Base-by-base conservation (phyloP, 2,329 filamentous ascomycete genomes). In the Chrysoporthe cubensis region DNA sequence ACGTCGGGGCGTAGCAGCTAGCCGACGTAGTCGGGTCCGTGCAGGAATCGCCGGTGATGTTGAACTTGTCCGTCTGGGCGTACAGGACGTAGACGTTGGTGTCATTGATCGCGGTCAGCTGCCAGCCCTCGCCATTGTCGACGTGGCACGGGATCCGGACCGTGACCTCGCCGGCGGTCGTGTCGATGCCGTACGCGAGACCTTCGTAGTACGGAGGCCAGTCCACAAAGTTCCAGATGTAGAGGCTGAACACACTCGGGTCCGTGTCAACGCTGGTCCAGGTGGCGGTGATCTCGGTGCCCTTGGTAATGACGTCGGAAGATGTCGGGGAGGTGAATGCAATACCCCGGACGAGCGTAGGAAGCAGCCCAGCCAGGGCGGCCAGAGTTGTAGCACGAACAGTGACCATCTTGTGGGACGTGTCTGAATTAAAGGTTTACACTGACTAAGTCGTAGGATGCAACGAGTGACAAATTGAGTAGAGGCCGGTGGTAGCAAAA, bases 41-140 rank as follows among this genome's bases (percentile, higher is more conserved):
- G 57, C 64, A 66, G 64, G 64, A 60, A 26, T 66, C 64, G 14
- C 64, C 64, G 18, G 48, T 62, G 56, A 70, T 66, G 14, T 40
- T 66, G 46, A 70, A 70, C 4, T 59, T 26, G 42, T 50, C 63
- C 8, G 66, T 66, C 54, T 70, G 68, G 16, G 66, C 66, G n/a
- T 68, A 70, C 13, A 70, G 58, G 7, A 68, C 68, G 40, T 70
- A 70, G 32, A 70, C 68, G 4, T 70, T 70, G 54, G 63, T 70
- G 43, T 61, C 59, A 21, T 70, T 60, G 40, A 66, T 64, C 40
- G 66, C 66, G n/a, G 68, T 68, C 67, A 69, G 46, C 50, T 69
- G 64, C 67, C 67, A 69, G 1, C 62, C 62, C 4, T 59, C 18
- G 2, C 64, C 65, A 13, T 60, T 61, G 48, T 57, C 43, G 18